Evolutionary conservation across 805 yeast genomes (phyloP).

Genomic region (Metschnikowia lochheadii): DNA sequence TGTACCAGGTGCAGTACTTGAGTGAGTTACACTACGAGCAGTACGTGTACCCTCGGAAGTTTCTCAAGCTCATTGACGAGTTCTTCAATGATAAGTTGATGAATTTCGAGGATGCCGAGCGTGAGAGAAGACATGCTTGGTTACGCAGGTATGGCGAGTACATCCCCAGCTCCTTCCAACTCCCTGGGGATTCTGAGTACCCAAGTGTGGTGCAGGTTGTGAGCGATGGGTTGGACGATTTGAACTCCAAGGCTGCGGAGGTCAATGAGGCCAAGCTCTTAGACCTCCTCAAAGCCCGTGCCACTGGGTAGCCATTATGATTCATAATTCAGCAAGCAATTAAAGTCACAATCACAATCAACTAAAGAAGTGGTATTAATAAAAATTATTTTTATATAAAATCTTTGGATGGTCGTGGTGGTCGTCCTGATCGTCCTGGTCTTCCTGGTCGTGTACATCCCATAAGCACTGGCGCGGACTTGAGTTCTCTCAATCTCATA

Average conservation of each 20-base stretch:
- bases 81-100: conserved; percentile 32
- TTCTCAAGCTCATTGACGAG: conserved; percentile 27
- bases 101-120: conserved; percentile 31
- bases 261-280: conserved; percentile 11
- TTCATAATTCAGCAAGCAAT: not conserved
- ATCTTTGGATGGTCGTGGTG: not conserved
- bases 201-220: conserved; percentile 39
- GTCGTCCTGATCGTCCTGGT: no score
- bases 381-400: no score
- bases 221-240: conserved; percentile 38
- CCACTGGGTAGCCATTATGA: not conserved
- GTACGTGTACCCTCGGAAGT: conserved; percentile 36
- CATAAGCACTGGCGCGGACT: not conserved
- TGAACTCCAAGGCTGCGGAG: conserved; percentile 6
- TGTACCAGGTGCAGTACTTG: conserved; percentile 34
- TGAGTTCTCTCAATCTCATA: not conserved
- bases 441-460: not conserved
- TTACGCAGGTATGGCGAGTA: conserved; percentile 36
- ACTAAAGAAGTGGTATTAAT: no score
- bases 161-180: conserved; percentile 36
- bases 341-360: no score
- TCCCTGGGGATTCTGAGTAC: conserved; percentile 35
- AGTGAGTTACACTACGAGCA: conserved; percentile 38
- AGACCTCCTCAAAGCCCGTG: conserved; percentile 7
- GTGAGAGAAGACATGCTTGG: conserved; percentile 34